Percentiles rank a stretch among this genome's conserved stretches.
Evolutionary conservation across 257 asterid species (phyloP).

Genomic region (Gentiana straminea): DNA sequence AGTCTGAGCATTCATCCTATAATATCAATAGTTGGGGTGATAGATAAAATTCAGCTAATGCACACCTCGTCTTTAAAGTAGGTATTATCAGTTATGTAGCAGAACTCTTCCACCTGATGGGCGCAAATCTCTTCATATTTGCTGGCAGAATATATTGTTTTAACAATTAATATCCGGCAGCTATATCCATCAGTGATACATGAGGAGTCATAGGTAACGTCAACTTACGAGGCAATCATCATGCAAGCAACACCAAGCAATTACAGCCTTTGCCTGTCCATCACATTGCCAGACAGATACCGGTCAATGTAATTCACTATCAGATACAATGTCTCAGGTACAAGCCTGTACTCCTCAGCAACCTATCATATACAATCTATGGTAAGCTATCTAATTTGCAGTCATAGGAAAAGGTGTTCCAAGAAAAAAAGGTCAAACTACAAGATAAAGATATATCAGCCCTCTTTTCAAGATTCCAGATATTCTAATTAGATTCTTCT

Average conservation of each 20-base stretch:
- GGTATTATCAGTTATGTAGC: conserved; percentile 88
- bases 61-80: conserved; percentile 77
- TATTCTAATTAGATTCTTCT: too few species aligned
- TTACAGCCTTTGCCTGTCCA: conserved; percentile 75
- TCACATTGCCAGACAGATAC: conserved; percentile 73
- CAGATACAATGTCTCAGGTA: conserved; percentile 72
- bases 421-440: too few species aligned
- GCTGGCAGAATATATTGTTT: conserved; percentile 27
- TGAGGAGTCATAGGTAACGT: too few species aligned
- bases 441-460: too few species aligned
- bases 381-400: conserved; percentile 6
- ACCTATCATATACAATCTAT: conserved; percentile 32
- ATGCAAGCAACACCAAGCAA: conserved; percentile 88
- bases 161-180: conserved; percentile 3
- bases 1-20: background rate
- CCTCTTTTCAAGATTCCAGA: too few species aligned
- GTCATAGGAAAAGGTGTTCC: too few species aligned
- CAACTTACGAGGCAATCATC: conserved; percentile 93
- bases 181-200: too few species aligned
- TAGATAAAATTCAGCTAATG: background rate
- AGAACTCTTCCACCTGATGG: conserved; percentile 89
- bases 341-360: conserved; percentile 79
- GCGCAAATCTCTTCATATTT: conserved; percentile 94
- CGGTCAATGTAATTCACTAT: conserved; percentile 85
- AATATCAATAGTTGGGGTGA: background rate